These are phyloP conservation scores for Papiliotrema flavescens DNA, from an alignment of 1,284 basidiomycete species.

Conservation along the genomic window DNA sequence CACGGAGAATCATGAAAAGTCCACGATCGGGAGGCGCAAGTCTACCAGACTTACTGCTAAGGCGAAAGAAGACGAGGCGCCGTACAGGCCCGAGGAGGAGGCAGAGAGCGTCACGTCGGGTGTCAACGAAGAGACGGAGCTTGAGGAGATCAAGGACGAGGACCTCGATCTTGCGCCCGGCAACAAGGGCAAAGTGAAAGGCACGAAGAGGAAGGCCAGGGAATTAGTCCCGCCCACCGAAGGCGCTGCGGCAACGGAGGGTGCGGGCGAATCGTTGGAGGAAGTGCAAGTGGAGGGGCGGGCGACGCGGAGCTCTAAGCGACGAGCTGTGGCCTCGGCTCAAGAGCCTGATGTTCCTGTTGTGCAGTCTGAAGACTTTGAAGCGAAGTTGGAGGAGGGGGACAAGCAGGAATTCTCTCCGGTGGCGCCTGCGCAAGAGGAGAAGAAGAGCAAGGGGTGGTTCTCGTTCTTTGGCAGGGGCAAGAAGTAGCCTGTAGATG, in stretches of 20 bases:
- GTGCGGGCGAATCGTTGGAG: background rate
- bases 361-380: background rate
- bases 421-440: background rate
- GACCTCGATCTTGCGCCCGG: background rate
- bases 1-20: background rate
- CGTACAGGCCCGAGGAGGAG: conserved; percentile 3
- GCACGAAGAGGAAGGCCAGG: background rate
- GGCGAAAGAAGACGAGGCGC: conserved; percentile 1
- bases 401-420: no score
- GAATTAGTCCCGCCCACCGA: background rate
- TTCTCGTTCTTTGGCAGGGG: background rate
- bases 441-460: background rate
- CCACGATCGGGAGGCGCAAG: background rate
- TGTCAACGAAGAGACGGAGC: background rate
- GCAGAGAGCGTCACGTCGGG: background rate
- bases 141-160: conserved; percentile 2
- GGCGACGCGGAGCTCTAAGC: conserved; percentile 18
- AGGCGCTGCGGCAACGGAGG: background rate
- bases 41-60: background rate
- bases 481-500: background rate
- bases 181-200: background rate
- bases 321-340: conserved; percentile 15
- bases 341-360: conserved; percentile 12
- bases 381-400: background rate
- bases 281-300: background rate